Evolutionary conservation across 1,284 basidiomycete genomes (phyloP), one percentile per base, ranked within the genome.

Genomic region (Chondrostereum purpureum): DNA sequence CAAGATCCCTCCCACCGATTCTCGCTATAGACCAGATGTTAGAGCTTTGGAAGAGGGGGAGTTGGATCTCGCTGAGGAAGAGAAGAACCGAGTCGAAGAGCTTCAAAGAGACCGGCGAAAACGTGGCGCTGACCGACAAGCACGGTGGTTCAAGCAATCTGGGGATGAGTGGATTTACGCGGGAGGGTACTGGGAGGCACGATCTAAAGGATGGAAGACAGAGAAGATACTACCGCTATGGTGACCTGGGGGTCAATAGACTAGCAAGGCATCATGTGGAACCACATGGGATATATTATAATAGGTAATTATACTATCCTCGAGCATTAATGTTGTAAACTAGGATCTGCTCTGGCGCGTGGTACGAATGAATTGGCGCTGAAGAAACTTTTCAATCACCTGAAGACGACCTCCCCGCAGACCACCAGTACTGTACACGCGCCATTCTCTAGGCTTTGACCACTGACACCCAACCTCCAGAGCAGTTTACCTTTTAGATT

Each of bases 21-120:
- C 92, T 5, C 77, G 93, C 22, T 70, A 80, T 48, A 76, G 92
- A 24, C 88, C 92, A 1, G 92, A 96, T 64, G 88, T 95, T 44
- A 70, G 86, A 21, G 88, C 90, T 3, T 70, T 94, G 37, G 93
- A 96, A 62, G 78, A 88, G 51, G 92, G 92, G 10, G 67, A 88
- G 39, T 61, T 88, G 2, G 83, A 91, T 48, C 57, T 69, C 39
- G 92, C 92, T 1, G 92, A 96, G 57, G 63, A 63, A 42, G 74
- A 88, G 56, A 96, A 96, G 66, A 62, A 69, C 20, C 69, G 75
- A 22, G 66, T 95, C 10, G 93, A 96, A 61, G 85, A 78, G 60
- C 65, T 72, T 61, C 83, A 82, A 62, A 73, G 87, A 54, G 83
- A 81, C 48, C 73, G 84, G 55, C 69, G 85, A 56, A 71, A 70